A percentile compares a stretch with the other conserved stretches of the same genome.
phyloP scores from a whole-genome alignment of 2,329 filamentous ascomycete genomes.

The Calonectria pseudoreteaudii region DNA sequence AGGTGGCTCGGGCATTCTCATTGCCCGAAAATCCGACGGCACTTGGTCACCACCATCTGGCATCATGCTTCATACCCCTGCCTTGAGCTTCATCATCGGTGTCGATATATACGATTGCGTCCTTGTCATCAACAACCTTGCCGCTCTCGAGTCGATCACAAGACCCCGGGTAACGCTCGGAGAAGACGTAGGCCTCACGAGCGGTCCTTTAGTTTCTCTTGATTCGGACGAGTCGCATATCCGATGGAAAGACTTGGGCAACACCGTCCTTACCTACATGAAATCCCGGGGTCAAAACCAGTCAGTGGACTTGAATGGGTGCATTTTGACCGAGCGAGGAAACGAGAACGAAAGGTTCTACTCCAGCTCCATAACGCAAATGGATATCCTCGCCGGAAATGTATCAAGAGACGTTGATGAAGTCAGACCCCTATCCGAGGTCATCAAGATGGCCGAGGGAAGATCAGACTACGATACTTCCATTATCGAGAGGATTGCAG shows the following conservation, averaged over 20 bases:
- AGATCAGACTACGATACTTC: constrained; percentile 78
- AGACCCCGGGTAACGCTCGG: constrained; percentile 83
- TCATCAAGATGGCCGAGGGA: constrained; percentile 89
- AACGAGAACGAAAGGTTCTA: constrained; percentile 74
- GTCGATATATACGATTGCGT: constrained; percentile 98
- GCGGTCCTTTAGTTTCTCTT: constrained; percentile 76
- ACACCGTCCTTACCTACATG: constrained; percentile 69
- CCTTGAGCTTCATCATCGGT: constrained; percentile 88
- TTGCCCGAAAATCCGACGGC: constrained; percentile 86
- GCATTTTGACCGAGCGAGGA: constrained; percentile 65
- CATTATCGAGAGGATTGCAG: constrained; percentile 72
- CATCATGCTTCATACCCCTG: constrained; percentile 89
- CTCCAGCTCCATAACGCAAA: constrained; percentile 59
- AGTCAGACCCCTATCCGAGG: constrained; percentile 76
- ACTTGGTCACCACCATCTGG: constrained; percentile 93
- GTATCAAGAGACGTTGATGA: constrained; percentile 67
- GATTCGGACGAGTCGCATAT: constrained; percentile 65
- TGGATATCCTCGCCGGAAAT: constrained; percentile 69
- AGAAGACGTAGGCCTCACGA: constrained; percentile 80
- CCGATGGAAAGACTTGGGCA: constrained; percentile 63
- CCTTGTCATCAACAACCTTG: constrained; percentile 88
- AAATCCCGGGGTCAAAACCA: constrained; percentile 69
- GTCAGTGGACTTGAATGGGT: constrained; percentile 66
- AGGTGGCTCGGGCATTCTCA: constrained; percentile 87
- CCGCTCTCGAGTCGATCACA: constrained; percentile 87